These are phyloP conservation scores for Candida schatavii DNA, from an alignment of 805 yeast species.

Conservation along the genomic window DNA sequence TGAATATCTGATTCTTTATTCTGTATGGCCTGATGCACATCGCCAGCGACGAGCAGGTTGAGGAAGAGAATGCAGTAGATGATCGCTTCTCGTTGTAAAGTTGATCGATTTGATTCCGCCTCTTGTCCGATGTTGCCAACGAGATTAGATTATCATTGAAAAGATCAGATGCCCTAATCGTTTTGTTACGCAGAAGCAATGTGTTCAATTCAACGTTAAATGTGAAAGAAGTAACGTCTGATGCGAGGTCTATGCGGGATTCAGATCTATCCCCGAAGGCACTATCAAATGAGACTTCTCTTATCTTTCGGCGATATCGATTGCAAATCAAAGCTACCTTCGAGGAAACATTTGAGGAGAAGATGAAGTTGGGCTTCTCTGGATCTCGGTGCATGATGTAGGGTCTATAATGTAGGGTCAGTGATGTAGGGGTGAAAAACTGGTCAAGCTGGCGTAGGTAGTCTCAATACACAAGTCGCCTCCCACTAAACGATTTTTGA, in stretches of 20 bases:
- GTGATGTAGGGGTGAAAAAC: too few species aligned
- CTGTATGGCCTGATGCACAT: slow-evolving; percentile 3
- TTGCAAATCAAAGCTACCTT: slow-evolving; percentile 11
- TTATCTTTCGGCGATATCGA: slow-evolving; percentile 3
- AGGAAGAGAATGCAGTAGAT: not conserved
- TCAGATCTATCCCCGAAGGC: not conserved
- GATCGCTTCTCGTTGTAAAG: not conserved
- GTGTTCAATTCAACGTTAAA: slow-evolving; percentile 21
- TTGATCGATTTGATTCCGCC: not conserved
- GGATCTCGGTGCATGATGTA: slow-evolving; percentile 20
- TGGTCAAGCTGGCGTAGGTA: too few species aligned
- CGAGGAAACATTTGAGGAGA: slow-evolving; percentile 33
- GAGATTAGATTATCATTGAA: slow-evolving; percentile 32
- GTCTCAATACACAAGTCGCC: too few species aligned
- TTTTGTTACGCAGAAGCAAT: slow-evolving; percentile 26
- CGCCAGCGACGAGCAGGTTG: not conserved
- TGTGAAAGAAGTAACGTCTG: not conserved
- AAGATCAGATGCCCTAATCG: slow-evolving; percentile 30
- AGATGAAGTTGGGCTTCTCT: slow-evolving; percentile 36
- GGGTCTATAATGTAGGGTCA: too few species aligned
- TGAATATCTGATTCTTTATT: slow-evolving; percentile 26
- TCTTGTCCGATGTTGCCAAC: slow-evolving; percentile 21
- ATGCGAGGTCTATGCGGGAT: not conserved
- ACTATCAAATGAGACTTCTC: not conserved
- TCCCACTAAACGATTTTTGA: too few species aligned